Evolutionary conservation across 106 monocot species (phyloP).

Genomic region (Dioscorea dumetorum): DNA sequence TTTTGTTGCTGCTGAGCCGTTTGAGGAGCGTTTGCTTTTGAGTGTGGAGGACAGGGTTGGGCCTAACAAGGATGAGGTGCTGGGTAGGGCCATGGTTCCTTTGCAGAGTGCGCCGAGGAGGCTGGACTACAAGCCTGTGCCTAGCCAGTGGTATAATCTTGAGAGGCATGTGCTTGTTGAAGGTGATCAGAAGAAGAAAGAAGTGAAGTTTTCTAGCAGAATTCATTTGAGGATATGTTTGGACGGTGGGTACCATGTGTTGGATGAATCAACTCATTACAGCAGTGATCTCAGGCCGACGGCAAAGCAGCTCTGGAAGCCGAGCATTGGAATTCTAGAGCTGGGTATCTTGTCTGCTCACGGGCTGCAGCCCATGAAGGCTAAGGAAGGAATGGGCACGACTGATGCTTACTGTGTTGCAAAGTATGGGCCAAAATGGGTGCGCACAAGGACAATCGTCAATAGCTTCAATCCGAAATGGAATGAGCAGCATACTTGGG

Average conservation of each 20-base stretch:
- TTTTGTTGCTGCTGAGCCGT: slow-evolving; percentile 1
- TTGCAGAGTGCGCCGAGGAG: slow-evolving; percentile 4
- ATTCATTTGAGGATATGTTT: slow-evolving; percentile 11
- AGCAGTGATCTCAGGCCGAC: slow-evolving; percentile 6
- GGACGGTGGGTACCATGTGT: slow-evolving; percentile 8
- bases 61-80: slow-evolving; percentile 21
- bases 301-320: slow-evolving; percentile 6
- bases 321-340: slow-evolving; percentile 1
- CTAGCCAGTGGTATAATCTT: not conserved
- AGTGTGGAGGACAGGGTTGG: slow-evolving; percentile 3
- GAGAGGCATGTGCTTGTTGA: slow-evolving; percentile 3
- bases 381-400: not conserved
- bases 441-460: slow-evolving; percentile 2
- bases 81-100: slow-evolving; percentile 9
- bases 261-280: slow-evolving; percentile 5
- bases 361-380: not conserved
- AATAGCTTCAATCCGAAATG: slow-evolving; percentile 6
- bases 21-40: slow-evolving; percentile 2
- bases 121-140: not conserved
- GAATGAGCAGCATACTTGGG: slow-evolving; percentile 11
- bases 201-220: slow-evolving; percentile 11
- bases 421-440: slow-evolving; percentile 9
- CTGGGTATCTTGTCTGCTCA: not conserved
- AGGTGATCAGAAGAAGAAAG: slow-evolving; percentile 1
- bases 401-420: slow-evolving; percentile 11